phyloP scores from a whole-genome alignment of 768 basidiomycete species.

The Mycena rebaudengoi region DNA sequence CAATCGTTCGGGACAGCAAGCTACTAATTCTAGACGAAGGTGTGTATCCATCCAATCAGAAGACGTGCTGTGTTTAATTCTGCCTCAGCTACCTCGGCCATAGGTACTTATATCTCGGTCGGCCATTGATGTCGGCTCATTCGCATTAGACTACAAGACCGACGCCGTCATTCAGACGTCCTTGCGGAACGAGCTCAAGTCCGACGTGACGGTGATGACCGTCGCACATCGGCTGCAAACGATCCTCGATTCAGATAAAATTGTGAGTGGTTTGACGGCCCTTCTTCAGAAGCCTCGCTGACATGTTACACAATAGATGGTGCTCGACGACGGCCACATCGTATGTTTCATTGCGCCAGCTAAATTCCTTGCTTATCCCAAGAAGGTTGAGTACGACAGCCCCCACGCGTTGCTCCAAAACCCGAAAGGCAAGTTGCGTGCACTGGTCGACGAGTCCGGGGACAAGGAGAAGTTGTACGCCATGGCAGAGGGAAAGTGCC shows the following conservation, averaged over 20 bases:
- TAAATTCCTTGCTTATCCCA: neutral
- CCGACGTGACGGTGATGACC: constrained; percentile 37
- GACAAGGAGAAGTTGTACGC: constrained; percentile 57
- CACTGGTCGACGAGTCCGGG: constrained; percentile 65
- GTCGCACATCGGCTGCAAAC: constrained; percentile 40
- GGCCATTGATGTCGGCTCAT: neutral
- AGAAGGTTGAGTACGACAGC: constrained; percentile 59
- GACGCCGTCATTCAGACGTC: constrained; percentile 52
- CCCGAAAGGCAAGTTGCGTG: constrained; percentile 56
- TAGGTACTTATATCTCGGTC: neutral
- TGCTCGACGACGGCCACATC: constrained; percentile 52
- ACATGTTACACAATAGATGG: constrained; percentile 34
- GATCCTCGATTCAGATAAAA: constrained; percentile 38
- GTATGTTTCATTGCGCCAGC: constrained; percentile 12
- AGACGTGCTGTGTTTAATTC: neutral
- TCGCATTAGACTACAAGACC: constrained; percentile 34
- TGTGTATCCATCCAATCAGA: constrained; percentile 25
- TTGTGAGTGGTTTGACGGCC: constrained; percentile 34
- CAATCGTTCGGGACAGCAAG: constrained; percentile 62
- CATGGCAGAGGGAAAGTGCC: too few species aligned
- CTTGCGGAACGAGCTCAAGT: constrained; percentile 44
- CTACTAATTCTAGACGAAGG: constrained; percentile 66
- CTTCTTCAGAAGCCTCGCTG: constrained; percentile 11
- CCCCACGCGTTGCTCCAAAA: constrained; percentile 60
- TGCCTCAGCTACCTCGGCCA: constrained; percentile 14